These are phyloP conservation scores for Casaregolazyma lundiana DNA, from an alignment of 1,139 yeast genomes.

Conservation along the genomic window DNA sequence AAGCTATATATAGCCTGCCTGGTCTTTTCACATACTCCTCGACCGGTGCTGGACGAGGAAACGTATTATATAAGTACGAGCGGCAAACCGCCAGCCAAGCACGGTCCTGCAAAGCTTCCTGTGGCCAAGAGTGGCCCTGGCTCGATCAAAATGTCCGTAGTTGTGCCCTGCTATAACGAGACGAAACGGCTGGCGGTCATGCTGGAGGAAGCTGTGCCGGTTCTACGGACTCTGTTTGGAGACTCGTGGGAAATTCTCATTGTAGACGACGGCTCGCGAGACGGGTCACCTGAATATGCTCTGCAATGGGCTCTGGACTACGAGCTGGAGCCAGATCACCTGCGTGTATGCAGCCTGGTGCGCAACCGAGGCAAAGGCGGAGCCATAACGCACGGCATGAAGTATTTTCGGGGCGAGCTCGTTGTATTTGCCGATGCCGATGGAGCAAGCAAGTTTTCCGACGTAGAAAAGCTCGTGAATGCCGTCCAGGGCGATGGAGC, in stretches of 20 bases:
- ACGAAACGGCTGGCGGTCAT: slow-evolving; percentile 63
- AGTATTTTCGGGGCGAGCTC: slow-evolving; percentile 66
- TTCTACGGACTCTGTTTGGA: slow-evolving; percentile 40
- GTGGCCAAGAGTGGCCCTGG: slow-evolving; percentile 15
- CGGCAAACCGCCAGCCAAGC: background rate
- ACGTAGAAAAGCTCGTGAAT: slow-evolving; percentile 51
- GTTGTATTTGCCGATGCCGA: slow-evolving; percentile 95
- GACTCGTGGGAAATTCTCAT: slow-evolving; percentile 66
- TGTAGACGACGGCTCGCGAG: slow-evolving; percentile 89
- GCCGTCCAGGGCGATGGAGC: slow-evolving; percentile 36
- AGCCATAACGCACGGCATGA: slow-evolving; percentile 91
- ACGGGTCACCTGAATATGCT: slow-evolving; percentile 73
- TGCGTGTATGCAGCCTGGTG: slow-evolving; percentile 65
- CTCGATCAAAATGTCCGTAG: slow-evolving; percentile 50
- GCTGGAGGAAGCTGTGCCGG: slow-evolving; percentile 71
- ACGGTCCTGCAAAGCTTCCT: slow-evolving; percentile 1
- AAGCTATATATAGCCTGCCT: slow-evolving; percentile 4
- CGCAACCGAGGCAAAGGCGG: slow-evolving; percentile 95
- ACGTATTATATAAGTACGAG: slow-evolving; percentile 11
- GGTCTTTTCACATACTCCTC: slow-evolving; percentile 5
- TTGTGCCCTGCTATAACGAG: slow-evolving; percentile 91
- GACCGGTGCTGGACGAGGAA: slow-evolving; percentile 3
- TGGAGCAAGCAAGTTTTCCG: slow-evolving; percentile 85
- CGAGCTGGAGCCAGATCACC: slow-evolving; percentile 24
- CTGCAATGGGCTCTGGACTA: slow-evolving; percentile 51